Percentiles rank a stretch among this genome's conserved stretches.
These are phyloP conservation scores for Metarhizium sp. DNA, from an alignment of 2,329 filamentous ascomycete species.

Conservation along the genomic window DNA sequence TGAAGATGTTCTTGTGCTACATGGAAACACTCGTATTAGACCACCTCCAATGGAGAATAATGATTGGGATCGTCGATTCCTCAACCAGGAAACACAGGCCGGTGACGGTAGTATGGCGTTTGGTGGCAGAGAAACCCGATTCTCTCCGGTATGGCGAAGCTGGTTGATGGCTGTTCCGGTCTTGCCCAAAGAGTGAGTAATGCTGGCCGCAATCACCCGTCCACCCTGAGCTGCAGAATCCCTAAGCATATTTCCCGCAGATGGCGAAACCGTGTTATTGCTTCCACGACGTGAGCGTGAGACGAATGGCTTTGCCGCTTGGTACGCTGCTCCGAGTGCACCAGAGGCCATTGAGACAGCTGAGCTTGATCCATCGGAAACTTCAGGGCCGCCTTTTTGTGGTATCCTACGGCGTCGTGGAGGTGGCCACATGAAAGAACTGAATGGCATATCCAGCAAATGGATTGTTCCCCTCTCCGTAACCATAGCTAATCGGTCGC, in stretches of 20 bases:
- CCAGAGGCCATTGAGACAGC: constrained; percentile 63
- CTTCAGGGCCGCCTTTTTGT: constrained; percentile 35
- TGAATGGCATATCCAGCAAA: constrained; percentile 75
- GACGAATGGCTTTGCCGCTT: constrained; percentile 54
- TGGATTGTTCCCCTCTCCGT: constrained; percentile 95
- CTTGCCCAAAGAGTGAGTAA: constrained; percentile 65
- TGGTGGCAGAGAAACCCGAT: constrained; percentile 59
- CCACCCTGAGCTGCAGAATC: constrained; percentile 60
- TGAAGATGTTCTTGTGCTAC: constrained; percentile 44
- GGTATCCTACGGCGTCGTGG: constrained; percentile 42
- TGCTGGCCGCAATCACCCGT: constrained; percentile 62
- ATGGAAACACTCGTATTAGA: constrained; percentile 55
- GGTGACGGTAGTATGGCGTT: constrained; percentile 43
- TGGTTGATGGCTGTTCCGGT: constrained; percentile 62
- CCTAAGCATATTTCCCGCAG: constrained; percentile 36
- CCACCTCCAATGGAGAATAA: constrained; percentile 59
- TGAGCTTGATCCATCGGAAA: constrained; percentile 39
- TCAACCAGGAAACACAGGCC: constrained; percentile 57
- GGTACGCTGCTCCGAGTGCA: constrained; percentile 60
- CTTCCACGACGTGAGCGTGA: constrained; percentile 44
- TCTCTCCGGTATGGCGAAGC: constrained; percentile 66
- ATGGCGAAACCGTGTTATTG: constrained; percentile 19
- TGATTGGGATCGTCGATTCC: constrained; percentile 49
- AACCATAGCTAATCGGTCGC: constrained; percentile 77
- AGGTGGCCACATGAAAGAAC: constrained; percentile 81